A percentile compares a stretch with the other conserved stretches of the same genome.
Conservation (phyloP, 1,139 yeast genomes). For the Suhomyces guaymorum region DNA sequence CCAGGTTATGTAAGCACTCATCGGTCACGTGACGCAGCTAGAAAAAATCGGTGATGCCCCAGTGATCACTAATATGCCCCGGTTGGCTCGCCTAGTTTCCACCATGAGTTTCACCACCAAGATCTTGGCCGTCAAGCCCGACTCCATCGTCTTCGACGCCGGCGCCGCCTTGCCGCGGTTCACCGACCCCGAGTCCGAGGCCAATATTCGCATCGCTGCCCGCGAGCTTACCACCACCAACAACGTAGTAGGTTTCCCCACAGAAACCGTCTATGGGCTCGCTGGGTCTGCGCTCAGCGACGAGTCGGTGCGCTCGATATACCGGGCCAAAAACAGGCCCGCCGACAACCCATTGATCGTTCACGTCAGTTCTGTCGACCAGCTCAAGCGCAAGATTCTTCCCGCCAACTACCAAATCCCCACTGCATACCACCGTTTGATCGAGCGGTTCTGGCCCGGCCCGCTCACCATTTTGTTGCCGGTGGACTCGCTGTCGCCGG, state of each 20-base stretch:
- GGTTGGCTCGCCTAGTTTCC: no score
- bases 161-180: slow-evolving; percentile 39
- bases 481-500: slow-evolving; percentile 47
- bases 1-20: no score
- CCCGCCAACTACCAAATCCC: slow-evolving; percentile 59
- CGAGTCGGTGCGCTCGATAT: slow-evolving; percentile 72
- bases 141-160: slow-evolving; percentile 28
- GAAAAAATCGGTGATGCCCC: slow-evolving; percentile 3
- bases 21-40: neutral
- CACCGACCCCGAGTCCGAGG: slow-evolving; percentile 51
- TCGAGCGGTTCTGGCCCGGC: slow-evolving; percentile 89
- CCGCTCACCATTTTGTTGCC: slow-evolving; percentile 89
- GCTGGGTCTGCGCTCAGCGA: slow-evolving; percentile 86
- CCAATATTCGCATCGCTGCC: slow-evolving; percentile 60
- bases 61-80: no score
- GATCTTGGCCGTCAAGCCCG: slow-evolving; percentile 33
- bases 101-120: slow-evolving; percentile 27
- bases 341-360: slow-evolving; percentile 92
- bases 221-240: slow-evolving; percentile 48
- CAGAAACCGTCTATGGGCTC: slow-evolving; percentile 95
- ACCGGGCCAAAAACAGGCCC: slow-evolving; percentile 87
- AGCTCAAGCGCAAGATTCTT: slow-evolving; percentile 58
- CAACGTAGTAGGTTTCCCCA: slow-evolving; percentile 86
- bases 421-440: slow-evolving; percentile 57
- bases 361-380: slow-evolving; percentile 78